Evolutionary conservation across 2,329 filamentous ascomycete genomes (phyloP).

Genomic region (Aspergillus quadrilineatus): DNA sequence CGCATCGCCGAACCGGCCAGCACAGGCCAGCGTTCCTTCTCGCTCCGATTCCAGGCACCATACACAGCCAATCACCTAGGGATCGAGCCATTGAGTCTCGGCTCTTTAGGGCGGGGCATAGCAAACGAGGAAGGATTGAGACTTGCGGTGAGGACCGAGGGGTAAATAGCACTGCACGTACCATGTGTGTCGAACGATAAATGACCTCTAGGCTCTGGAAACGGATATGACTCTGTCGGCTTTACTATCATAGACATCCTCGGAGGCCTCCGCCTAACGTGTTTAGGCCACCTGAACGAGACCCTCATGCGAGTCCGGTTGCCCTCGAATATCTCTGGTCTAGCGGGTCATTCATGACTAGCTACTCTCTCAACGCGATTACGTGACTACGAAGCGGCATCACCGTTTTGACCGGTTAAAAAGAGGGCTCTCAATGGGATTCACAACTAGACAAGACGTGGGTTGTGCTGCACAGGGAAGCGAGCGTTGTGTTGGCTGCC

Average conservation of each 20-base stretch:
- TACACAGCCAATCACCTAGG: slow-evolving; percentile 1
- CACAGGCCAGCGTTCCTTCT: neutral
- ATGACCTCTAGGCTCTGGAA: neutral
- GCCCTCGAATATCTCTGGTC: neutral
- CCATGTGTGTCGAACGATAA: neutral
- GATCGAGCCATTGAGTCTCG: neutral
- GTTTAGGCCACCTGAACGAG: neutral
- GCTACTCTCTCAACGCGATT: neutral
- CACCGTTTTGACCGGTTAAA: neutral
- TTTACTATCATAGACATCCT: slow-evolving; percentile 1
- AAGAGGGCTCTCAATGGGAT: neutral
- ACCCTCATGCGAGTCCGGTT: neutral
- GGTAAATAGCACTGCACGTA: neutral
- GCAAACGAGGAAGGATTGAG: neutral
- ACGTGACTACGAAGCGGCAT: neutral
- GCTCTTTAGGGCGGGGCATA: slow-evolving; percentile 2
- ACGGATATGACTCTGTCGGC: neutral
- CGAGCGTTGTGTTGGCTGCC: neutral
- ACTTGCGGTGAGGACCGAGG: slow-evolving; percentile 13
- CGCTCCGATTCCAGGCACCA: neutral
- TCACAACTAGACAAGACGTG: too few species aligned
- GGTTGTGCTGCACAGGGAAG: neutral
- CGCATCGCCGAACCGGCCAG: neutral
- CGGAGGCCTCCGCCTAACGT: neutral
- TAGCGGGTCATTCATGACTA: neutral